phyloP scores from a whole-genome alignment of 2,329 filamentous ascomycete species.

The Fusarium tuaranense region DNA sequence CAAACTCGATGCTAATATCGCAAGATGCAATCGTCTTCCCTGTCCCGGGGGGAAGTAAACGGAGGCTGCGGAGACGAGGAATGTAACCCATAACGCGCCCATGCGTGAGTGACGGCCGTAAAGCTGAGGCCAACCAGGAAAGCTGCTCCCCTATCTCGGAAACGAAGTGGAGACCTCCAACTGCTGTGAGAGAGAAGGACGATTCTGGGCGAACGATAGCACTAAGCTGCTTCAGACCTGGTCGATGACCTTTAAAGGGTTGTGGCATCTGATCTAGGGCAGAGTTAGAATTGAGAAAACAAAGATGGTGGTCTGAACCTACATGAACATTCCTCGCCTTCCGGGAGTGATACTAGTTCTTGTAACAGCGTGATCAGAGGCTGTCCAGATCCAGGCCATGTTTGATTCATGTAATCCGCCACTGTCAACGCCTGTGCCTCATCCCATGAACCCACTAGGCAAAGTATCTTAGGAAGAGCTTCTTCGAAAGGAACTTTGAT shows the following conservation, averaged over 20 bases:
- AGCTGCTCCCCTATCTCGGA: conserved; percentile 22
- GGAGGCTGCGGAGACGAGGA: not conserved
- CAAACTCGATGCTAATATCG: not conserved
- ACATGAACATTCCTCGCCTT: not conserved
- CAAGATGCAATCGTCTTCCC: not conserved
- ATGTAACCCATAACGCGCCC: not conserved
- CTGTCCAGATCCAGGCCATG: not conserved
- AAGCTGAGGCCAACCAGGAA: conserved; percentile 6
- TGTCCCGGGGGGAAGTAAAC: not conserved
- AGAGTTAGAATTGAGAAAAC: not conserved
- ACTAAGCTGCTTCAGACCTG: not conserved
- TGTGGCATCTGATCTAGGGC: not conserved
- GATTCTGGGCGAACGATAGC: not conserved
- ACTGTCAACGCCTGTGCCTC: conserved; percentile 4
- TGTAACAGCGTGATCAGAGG: not conserved
- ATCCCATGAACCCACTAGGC: not conserved
- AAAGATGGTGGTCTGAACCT: not conserved
- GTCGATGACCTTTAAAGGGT: not conserved
- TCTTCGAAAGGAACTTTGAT: not conserved
- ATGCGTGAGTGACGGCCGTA: not conserved
- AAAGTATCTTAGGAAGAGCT: not conserved
- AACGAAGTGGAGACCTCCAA: not conserved
- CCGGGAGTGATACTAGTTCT: not conserved
- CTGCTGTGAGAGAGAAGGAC: not conserved
- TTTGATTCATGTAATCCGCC: conserved; percentile 9